Evolutionary conservation across 2,329 filamentous ascomycete species (phyloP).

Genomic region (Fusarium sp.): DNA sequence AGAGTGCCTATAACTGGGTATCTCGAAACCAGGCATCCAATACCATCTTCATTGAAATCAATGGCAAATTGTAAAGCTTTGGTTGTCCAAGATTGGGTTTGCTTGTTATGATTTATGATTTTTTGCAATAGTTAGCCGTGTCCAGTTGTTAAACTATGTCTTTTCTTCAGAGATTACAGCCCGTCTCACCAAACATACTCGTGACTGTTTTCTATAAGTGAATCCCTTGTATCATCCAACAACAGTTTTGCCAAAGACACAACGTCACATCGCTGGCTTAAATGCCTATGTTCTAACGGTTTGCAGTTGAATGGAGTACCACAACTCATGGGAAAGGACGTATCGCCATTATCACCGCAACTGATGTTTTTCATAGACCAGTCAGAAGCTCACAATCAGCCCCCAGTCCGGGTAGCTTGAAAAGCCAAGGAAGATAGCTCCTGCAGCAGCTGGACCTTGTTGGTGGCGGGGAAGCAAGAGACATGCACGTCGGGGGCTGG

Average conservation of each 20-base stretch:
- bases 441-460: background rate
- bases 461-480: background rate
- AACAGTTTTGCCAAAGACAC: background rate
- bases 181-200: background rate
- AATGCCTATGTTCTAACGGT: background rate
- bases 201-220: background rate
- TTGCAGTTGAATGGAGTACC: background rate
- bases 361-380: background rate
- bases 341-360: background rate
- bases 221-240: background rate
- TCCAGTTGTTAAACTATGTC: background rate
- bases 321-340: background rate
- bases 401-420: background rate
- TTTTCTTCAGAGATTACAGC: background rate
- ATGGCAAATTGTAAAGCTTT: background rate
- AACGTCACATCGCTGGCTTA: too few species aligned
- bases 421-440: background rate
- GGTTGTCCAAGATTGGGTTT: background rate
- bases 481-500: background rate
- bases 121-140: conserved; percentile 41
- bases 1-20: background rate
- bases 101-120: conserved; percentile 10
- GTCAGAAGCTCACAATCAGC: background rate
- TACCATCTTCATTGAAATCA: background rate
- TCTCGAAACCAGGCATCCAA: background rate